Evolutionary conservation across 768 basidiomycete species (phyloP), one percentile per base, ranked within the genome.

Genomic region (Phlegmacium glaucopus): DNA sequence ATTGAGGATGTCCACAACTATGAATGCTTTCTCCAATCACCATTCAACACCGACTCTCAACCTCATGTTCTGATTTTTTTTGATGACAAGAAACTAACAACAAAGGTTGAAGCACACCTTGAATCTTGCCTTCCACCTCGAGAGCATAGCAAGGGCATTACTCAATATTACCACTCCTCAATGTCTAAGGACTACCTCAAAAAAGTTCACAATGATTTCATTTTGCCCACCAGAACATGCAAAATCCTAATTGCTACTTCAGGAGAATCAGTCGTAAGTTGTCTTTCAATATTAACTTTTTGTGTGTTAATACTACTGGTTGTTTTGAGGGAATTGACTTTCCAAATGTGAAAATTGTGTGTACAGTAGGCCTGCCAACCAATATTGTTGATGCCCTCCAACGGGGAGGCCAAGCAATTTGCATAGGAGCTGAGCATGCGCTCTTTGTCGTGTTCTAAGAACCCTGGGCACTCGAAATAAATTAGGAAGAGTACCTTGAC

Each of bases 321-420:
- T 32, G 2, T 47, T 53, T 35, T 39, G 12, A 60, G 59, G 56
- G 58, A 7, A 48, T 60, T 22, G 56, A 60, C 27, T 60, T 60
- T 48, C 56, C 52, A 1, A 56, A 60, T 26, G 54, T 60, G 2
- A 42, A 50, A 25, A 57, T 57, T 42, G 59, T 60, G 6, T 57
- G 59, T 27, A 52, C 42, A 6, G 54, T 45, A 12, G 56, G 56
- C 6, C 30, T 60, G 8, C 56, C 59, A 3, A 28, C 37, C 2
- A 43, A 47, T 7, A 38, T 54, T 11, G 49, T 56, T 4, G 52
- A 56, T 17, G 47, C 47, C 0, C 50, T 60, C 13, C 59, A 60
- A 38, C 47, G 56, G 9, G 58, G 41, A 8, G 58, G 58, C 8
- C 53, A 49, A 5, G 53, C 55, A 8, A 49, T 55, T 16, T 45